A percentile compares a stretch with the other conserved stretches of the same genome.
Evolutionary conservation across 2,329 filamentous ascomycete species (phyloP).

Genomic region (Elsinoe necatrix): DNA sequence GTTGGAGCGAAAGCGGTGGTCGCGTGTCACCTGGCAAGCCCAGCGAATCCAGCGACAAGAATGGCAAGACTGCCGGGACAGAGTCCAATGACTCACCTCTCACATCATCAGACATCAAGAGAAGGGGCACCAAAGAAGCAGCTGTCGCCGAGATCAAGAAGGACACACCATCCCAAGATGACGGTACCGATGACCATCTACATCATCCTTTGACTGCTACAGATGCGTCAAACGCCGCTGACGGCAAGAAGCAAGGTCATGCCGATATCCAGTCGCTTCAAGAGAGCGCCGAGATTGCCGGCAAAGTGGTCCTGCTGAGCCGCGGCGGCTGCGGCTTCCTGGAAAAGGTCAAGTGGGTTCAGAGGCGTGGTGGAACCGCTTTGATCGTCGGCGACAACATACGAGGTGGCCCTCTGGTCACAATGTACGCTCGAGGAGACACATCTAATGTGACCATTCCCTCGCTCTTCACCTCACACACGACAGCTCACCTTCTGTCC

Average conservation of each 20-base stretch:
- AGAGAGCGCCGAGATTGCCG: constrained; percentile 83
- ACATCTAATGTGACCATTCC: constrained; percentile 93
- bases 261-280: constrained; percentile 88
- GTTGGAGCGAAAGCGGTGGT: constrained; percentile 57
- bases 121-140: constrained; percentile 19
- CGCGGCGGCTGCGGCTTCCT: constrained; percentile 92
- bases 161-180: constrained; percentile 39
- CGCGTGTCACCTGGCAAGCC: constrained; percentile 20
- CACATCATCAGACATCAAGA: constrained; percentile 21
- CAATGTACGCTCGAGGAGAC: constrained; percentile 97
- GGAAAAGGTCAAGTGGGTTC: constrained; percentile 96
- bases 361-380: constrained; percentile 77
- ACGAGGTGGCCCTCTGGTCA: constrained; percentile 78
- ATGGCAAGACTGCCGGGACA: constrained; percentile 19
- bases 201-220: constrained; percentile 50
- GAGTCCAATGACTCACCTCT: constrained; percentile 17
- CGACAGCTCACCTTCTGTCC: constrained; percentile 85
- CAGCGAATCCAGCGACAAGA: constrained; percentile 18
- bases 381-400: constrained; percentile 92
- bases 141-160: constrained; percentile 10
- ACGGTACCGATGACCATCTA: constrained; percentile 79
- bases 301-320: constrained; percentile 85
- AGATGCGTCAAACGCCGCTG: constrained; percentile 31
- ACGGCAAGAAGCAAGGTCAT: constrained; percentile 42
- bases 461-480: constrained; percentile 88